Evolutionary conservation across 2,329 filamentous ascomycete species (phyloP), one percentile per base, ranked within the genome.

Genomic region (Fusarium beomiforme): DNA sequence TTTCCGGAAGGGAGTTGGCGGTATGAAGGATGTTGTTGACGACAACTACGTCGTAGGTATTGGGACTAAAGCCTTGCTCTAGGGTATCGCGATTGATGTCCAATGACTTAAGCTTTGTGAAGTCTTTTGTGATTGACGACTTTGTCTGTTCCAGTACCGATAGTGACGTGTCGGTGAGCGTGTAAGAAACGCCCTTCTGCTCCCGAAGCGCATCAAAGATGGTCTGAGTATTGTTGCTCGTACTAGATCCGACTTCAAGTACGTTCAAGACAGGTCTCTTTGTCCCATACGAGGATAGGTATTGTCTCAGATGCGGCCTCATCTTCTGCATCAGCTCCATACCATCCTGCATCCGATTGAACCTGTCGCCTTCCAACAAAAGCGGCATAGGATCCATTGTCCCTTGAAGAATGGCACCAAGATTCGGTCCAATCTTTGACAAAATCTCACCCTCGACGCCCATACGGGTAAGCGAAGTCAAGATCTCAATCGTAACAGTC

Each of bases 401-500:
- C 3, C 44, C 59, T 4, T 65, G 36, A 0, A 71, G 17, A 4
- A 72, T 72, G 0, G 10, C 36, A 5, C 49, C 57, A 3, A 71
- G 12, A 4, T 70, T 62, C 0, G 69, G 69, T 2, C 69, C 69
- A n/a, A 71, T 56, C 6, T 43, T 55, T 2, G 55, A 50, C n/a
- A 72, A 44, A 4, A 70, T 31, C 39, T 59, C 69, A 0, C 69
- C 69, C 8, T 62, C 69, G 5, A 49, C 13, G 1, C 69, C 51
- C 26, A 71, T 34, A 1, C 56, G 31, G 9, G 7, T 24, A 3
- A 71, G 60, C 3, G 69, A 71, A 2, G 69, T 62, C 2, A 71
- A 17, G 0, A 72, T 69, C 34, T 71, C 69, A 24, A 72, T 60
- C 21, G 17, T 69, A 6, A 47, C 56, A 1, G 50, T 69, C 55